Evolutionary conservation across 202 grass and related monocot genomes (phyloP), one percentile per base, ranked within the genome.

Genomic region (Zoysia matrella): DNA sequence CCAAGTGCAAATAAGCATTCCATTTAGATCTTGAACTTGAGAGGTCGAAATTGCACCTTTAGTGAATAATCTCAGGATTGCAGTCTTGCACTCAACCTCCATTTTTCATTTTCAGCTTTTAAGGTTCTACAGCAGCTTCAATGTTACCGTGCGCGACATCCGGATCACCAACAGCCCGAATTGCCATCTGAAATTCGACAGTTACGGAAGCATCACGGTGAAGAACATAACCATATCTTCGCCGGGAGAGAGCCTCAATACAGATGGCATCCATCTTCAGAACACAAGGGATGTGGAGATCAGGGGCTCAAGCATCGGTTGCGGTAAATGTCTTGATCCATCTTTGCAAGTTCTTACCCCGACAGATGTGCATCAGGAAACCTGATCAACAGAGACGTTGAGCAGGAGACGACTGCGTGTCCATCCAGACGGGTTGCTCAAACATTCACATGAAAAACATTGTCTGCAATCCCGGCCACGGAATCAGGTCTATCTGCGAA

Each of bases 141-240:
- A 88, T 52, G 67, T 95, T 5, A 82, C 67, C 9, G 53, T 92
- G 50, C 76, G 85, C 41, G 67, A 78, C 60, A 87, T 95, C 67
- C 57, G 43, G 52, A 86, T 92, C 8, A 75, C 55, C 60, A 89
- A 95, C 83, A 90, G 93, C 69, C 90, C 93, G 12, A 82, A 86
- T 47, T 95, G 90, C 76, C 93, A 95, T 80, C 82, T 92, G 13
- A 95, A 95, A 60, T 95, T 95, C 69, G 92, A 95, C 87, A 92
- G 72, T 81, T 95, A 85, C 77, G 73, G 69, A 11, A 53, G 82
- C 69, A 84, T 95, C 75, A 92, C 41, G 75, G 90, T 92, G 54
- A 95, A 86, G 76, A 88, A 90, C 74, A 40, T 95, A 67, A 86
- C 85, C 75, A 95, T 95, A 67, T 84, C 83, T 54, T 92, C 93